Evolutionary conservation across 23 red algal genomes (phyloP).

Genomic region (Agarophyton chilense): DNA sequence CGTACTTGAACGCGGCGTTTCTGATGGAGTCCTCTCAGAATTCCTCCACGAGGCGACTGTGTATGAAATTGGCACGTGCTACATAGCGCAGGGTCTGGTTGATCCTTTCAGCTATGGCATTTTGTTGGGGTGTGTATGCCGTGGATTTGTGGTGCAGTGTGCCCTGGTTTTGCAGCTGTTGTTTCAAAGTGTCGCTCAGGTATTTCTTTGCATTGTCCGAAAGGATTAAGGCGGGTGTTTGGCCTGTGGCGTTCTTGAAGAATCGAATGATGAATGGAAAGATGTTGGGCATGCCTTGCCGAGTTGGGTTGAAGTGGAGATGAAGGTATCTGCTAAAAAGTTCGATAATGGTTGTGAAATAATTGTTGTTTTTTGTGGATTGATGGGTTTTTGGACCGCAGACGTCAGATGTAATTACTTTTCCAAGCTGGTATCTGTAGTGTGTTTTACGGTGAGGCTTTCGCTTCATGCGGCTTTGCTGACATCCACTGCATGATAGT

Average conservation of each 20-base stretch:
- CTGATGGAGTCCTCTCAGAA: neutral
- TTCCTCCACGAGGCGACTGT: neutral
- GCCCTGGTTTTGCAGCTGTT: neutral
- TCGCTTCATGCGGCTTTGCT: neutral
- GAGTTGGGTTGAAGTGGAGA: neutral
- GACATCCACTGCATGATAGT: neutral
- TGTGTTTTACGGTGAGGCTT: neutral
- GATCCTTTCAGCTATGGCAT: neutral
- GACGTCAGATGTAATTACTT: neutral
- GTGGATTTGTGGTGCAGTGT: neutral
- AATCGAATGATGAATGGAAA: neutral
- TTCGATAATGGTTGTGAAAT: neutral
- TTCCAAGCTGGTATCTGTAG: neutral
- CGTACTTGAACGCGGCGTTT: conserved; percentile 16
- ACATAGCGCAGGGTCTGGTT: neutral
- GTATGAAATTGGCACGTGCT: neutral
- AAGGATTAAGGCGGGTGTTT: neutral
- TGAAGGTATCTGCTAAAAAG: neutral
- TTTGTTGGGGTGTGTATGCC: neutral
- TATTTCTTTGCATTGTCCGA: conserved; percentile 17
- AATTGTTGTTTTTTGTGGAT: neutral
- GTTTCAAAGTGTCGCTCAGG: neutral
- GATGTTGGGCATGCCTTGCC: neutral
- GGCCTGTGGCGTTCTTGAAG: neutral
- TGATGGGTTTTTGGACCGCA: neutral